These are phyloP conservation scores for Populus nigra DNA, from an alignment of 345 rosid species.

Conservation along the genomic window DNA sequence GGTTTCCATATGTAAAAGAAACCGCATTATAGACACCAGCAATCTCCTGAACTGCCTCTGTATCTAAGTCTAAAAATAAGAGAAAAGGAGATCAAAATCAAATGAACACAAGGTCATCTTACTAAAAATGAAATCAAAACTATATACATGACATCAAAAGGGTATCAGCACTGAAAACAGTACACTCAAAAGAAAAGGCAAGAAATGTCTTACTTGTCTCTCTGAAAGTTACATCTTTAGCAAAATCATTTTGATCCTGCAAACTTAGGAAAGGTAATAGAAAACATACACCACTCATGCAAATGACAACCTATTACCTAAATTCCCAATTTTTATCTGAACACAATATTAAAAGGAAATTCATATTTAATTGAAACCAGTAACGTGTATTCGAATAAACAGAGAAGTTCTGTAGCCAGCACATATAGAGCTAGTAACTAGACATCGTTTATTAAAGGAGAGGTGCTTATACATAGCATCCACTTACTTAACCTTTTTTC, in stretches of 20 bases:
- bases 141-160: neutral
- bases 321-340: neutral
- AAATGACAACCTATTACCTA: neutral
- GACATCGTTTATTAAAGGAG: too few species aligned
- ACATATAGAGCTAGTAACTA: too few species aligned
- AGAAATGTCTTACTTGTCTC: constrained; percentile 57
- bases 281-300: constrained; percentile 28
- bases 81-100: constrained; percentile 15
- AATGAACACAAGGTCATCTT: constrained; percentile 5
- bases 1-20: constrained; percentile 67
- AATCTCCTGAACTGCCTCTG: constrained; percentile 35
- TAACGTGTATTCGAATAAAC: too few species aligned
- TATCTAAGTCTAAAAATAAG: constrained; percentile 44
- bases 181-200: constrained; percentile 22
- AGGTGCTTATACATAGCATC: too few species aligned
- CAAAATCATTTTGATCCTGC: constrained; percentile 59
- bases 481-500: too few species aligned
- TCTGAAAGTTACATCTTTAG: constrained; percentile 48
- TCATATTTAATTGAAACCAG: too few species aligned
- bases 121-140: neutral
- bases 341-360: too few species aligned
- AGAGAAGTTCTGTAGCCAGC: too few species aligned
- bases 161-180: neutral
- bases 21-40: constrained; percentile 53
- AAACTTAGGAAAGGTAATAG: constrained; percentile 39